Percentiles rank a stretch among this genome's conserved stretches.
Evolutionary conservation across 352 stramenopile genomes (phyloP).

Genomic region (Globisporangium spinosum): DNA sequence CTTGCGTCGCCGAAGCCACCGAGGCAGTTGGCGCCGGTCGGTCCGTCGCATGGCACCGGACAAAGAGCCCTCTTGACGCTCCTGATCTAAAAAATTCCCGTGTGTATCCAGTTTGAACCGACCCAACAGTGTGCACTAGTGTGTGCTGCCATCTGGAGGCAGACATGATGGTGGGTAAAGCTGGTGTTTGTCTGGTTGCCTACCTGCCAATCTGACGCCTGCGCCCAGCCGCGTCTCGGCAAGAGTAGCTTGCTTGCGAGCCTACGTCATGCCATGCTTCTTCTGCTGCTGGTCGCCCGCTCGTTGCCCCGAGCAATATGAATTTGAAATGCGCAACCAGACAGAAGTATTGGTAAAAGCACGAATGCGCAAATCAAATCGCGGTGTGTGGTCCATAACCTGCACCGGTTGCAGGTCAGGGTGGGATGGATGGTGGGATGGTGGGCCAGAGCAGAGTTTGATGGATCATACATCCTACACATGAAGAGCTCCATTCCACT

Average conservation of each 20-base stretch:
- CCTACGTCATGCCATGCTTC: background rate
- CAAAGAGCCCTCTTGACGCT: background rate
- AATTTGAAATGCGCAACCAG: slow-evolving; percentile 1
- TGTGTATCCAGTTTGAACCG: background rate
- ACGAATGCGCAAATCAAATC: background rate
- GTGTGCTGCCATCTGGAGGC: background rate
- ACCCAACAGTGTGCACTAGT: background rate
- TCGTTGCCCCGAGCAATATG: background rate
- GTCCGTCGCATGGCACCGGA: slow-evolving; percentile 4
- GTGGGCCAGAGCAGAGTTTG: too few species aligned
- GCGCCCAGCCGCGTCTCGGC: background rate
- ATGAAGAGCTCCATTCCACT: background rate
- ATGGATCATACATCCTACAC: background rate
- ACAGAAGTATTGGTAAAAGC: background rate
- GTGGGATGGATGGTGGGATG: background rate
- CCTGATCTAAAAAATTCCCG: background rate
- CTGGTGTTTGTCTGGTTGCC: background rate
- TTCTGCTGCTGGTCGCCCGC: slow-evolving; percentile 3
- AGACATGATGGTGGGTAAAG: background rate
- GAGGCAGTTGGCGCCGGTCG: background rate
- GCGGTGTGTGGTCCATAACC: background rate
- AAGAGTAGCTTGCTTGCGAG: background rate
- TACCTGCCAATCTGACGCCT: background rate
- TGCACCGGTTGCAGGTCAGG: background rate
- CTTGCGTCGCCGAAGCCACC: slow-evolving; percentile 4